Evolutionary conservation across 2,329 filamentous ascomycete species (phyloP), one percentile per base, ranked within the genome.

Genomic region (Cladorrhinum sp.): DNA sequence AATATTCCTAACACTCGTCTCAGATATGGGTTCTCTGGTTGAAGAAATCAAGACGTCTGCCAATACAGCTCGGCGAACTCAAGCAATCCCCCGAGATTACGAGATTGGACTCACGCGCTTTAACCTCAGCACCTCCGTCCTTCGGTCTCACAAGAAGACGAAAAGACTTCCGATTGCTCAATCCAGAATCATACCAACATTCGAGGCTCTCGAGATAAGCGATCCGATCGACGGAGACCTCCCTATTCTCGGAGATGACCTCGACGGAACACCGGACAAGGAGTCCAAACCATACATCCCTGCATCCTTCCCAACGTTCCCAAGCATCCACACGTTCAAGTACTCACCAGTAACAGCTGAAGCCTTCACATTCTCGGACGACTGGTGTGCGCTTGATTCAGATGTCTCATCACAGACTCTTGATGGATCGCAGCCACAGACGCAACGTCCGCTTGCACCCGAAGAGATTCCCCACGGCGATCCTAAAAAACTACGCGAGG

Each of bases 251-350:
- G 80, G 81, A 23, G 72, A 77, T 3, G 84, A 87, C 58, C 75
- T 88, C 1, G 86, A 84, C 60, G 85, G 85, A 38, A 77, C 79
- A 59, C 67, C 75, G 1, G 85, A 88, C 64, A 86, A 85, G 67
- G 77, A 81, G 8, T 71, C 76, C 12, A 82, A 81, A 66, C 59
- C 71, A 23, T 86, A 85, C 71, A 86, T 88, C 10, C 85, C 85
- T 0, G 72, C 74, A 36, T 78, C 78, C 0, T 86, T 88, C 55
- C 85, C 85, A 0, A 77, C 81, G 9, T 88, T 88, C 61, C 85
- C 85, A 0, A 86, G 84, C 69, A 83, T 82, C 50, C 85, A 88
- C 67, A 88, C 85, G 2, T 88, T 87, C 72, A 81, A 79, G 41
- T 83, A 81, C 67, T 88, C 85, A 0, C 81, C 81, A 1, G 78